These are phyloP conservation scores for Skeletonema grethae DNA, from an alignment of 108 stramenopile species.

Conservation along the genomic window DNA sequence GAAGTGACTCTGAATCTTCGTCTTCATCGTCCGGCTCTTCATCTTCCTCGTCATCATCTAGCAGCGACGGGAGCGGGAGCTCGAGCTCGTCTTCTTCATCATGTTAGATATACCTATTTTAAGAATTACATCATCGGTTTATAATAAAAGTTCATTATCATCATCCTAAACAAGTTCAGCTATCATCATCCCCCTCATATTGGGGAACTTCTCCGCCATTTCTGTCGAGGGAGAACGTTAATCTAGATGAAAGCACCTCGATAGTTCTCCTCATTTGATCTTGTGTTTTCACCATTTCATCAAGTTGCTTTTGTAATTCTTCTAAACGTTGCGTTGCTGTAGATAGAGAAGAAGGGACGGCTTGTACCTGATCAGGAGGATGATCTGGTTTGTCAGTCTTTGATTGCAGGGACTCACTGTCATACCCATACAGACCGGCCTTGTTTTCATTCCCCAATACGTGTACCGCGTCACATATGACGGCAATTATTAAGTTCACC, in stretches of 20 bases:
- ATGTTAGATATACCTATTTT: not conserved
- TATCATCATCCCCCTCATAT: not conserved
- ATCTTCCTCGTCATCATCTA: not conserved
- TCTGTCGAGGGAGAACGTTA: not conserved
- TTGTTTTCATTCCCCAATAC: conserved; percentile 53
- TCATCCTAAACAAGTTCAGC: no score
- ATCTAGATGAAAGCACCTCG: not conserved
- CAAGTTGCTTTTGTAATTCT: conserved; percentile 9
- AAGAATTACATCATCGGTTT: not conserved
- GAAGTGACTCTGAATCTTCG: conserved; percentile 2
- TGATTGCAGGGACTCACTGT: conserved; percentile 3
- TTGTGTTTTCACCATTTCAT: conserved; percentile 25
- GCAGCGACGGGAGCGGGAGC: not conserved
- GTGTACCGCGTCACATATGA: conserved; percentile 78
- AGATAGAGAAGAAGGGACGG: not conserved
- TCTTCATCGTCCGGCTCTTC: not conserved
- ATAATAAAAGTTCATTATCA: not conserved
- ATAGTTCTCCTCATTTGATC: conserved; percentile 22
- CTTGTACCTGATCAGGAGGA: not conserved
- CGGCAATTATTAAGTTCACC: conserved; percentile 81
- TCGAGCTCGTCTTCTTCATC: not conserved
- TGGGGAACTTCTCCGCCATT: not conserved
- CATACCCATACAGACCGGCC: conserved; percentile 59
- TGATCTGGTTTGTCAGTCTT: not conserved
- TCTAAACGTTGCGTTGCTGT: conserved; percentile 10